A percentile compares a stretch with the other conserved stretches of the same genome.
phyloP scores from a whole-genome alignment of 805 yeast species.

The Wickerhamomyces bovis region DNA sequence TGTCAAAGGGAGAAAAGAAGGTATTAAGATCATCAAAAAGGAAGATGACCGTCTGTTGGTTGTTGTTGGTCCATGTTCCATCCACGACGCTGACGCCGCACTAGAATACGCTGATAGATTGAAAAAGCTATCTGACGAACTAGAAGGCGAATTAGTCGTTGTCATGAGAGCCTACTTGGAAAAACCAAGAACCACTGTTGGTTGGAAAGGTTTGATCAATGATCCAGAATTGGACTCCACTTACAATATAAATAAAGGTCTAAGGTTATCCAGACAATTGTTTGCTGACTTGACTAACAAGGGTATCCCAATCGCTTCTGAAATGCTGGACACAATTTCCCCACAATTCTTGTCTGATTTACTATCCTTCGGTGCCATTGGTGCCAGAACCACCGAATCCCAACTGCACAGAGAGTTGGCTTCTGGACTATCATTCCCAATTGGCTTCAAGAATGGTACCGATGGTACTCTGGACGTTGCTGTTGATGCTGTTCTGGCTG shows the following conservation, averaged over 20 bases:
- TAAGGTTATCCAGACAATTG: slow-evolving; percentile 78
- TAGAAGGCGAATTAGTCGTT: slow-evolving; percentile 69
- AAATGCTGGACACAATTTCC: slow-evolving; percentile 96
- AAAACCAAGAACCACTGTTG: slow-evolving; percentile 98
- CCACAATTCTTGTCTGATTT: slow-evolving; percentile 93
- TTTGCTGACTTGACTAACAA: slow-evolving; percentile 72
- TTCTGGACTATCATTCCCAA: slow-evolving; percentile 97
- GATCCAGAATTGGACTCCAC: slow-evolving; percentile 94
- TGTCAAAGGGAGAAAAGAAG: slow-evolving; percentile 69
- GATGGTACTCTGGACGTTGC: slow-evolving; percentile 94
- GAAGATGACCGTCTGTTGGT: slow-evolving; percentile 80
- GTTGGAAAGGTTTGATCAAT: slow-evolving; percentile 97
- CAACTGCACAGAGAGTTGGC: slow-evolving; percentile 97
- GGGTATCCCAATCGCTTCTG: slow-evolving; percentile 91
- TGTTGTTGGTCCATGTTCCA: slow-evolving; percentile 95
- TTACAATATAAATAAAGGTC: slow-evolving; percentile 92
- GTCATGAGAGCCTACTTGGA: slow-evolving; percentile 97
- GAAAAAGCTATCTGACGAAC: slow-evolving; percentile 60
- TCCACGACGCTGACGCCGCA: slow-evolving; percentile 88
- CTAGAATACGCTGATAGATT: slow-evolving; percentile 77
- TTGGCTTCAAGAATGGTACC: slow-evolving; percentile 98
- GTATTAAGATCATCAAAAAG: slow-evolving; percentile 66
- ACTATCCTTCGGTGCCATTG: slow-evolving; percentile 93
- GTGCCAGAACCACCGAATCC: slow-evolving; percentile 98
- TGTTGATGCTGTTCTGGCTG: slow-evolving; percentile 89